Conservation (phyloP, 75 land plant genomes). For the Cryptomeria japonica region DNA sequence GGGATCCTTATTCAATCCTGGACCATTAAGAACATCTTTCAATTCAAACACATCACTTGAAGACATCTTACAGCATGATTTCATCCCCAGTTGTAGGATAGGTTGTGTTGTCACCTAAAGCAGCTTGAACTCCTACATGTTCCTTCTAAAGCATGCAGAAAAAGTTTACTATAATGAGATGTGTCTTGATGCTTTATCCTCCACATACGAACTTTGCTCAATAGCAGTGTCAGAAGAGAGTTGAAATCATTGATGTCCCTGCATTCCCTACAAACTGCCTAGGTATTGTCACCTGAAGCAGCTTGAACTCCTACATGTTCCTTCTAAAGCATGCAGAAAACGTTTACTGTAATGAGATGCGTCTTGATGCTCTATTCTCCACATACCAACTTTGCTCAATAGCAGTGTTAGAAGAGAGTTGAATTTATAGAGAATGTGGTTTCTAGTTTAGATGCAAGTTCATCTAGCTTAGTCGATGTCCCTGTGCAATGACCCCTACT, state of each 20-base stretch:
- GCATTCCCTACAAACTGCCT: too few relatives aligned
- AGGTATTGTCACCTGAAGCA: background rate
- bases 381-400: background rate
- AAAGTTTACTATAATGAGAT: background rate
- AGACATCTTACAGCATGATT: background rate
- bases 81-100: background rate
- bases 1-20: background rate
- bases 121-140: too few relatives aligned
- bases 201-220: background rate
- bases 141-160: too few relatives aligned
- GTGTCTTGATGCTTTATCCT: background rate
- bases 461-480: background rate
- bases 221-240: background rate
- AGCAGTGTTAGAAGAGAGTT: background rate
- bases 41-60: background rate
- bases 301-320: too few relatives aligned
- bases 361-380: background rate
- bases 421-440: background rate
- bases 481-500: too few relatives aligned
- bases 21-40: background rate
- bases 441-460: background rate
- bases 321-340: too few relatives aligned
- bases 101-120: background rate
- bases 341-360: background rate
- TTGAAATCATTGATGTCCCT: background rate